phyloP scores from a whole-genome alignment of 176 grass and related monocot species.

The Tillandsia fasciculata region DNA sequence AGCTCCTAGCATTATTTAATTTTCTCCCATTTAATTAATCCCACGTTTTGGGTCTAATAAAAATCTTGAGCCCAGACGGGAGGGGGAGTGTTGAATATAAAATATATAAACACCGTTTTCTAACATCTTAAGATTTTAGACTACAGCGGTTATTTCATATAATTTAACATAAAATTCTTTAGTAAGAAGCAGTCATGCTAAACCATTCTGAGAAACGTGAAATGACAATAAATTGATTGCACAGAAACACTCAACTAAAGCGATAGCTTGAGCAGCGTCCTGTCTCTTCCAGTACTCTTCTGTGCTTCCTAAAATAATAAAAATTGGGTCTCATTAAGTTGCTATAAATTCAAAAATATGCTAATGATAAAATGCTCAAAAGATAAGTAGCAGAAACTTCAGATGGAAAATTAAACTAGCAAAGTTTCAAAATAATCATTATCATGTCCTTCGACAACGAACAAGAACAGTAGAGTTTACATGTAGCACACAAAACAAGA shows the following conservation, averaged over 20 bases:
- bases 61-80: neutral
- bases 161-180: neutral
- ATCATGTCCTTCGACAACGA: too few relatives aligned
- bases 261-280: conserved; percentile 86
- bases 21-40: too few relatives aligned
- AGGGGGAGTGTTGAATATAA: too few relatives aligned
- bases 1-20: too few relatives aligned
- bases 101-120: neutral
- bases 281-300: conserved; percentile 80
- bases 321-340: neutral
- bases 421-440: too few relatives aligned
- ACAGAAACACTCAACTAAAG: conserved; percentile 39
- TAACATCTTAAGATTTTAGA: too few relatives aligned
- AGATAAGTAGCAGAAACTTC: neutral
- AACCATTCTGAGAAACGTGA: conserved; percentile 2
- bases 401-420: too few relatives aligned
- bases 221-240: neutral
- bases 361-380: neutral
- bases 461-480: neutral
- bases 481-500: too few relatives aligned
- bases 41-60: too few relatives aligned
- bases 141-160: too few relatives aligned
- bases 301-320: conserved; percentile 62
- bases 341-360: neutral
- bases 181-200: neutral